Conservation (phyloP, 305 asterid species). For the Petunia hybrid region DNA sequence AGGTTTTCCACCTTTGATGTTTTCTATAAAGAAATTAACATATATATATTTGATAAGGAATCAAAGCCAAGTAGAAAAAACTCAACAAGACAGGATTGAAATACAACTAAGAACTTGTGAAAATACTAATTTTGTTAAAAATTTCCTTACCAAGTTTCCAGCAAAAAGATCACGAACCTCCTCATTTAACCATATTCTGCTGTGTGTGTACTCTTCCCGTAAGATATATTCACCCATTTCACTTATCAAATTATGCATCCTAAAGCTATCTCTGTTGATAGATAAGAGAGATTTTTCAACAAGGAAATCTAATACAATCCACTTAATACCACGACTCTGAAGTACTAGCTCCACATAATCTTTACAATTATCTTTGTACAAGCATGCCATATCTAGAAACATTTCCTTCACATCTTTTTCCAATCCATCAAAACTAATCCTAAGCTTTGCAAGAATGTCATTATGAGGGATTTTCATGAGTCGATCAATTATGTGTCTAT, state of each 20-base stretch:
- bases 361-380: background rate
- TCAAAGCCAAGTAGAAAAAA: background rate
- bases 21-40: background rate
- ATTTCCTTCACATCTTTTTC: background rate
- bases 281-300: conserved; percentile 12
- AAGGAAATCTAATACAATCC: background rate
- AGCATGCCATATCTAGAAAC: conserved; percentile 27
- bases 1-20: background rate
- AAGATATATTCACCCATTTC: conserved; percentile 26
- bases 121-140: no score
- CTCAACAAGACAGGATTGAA: background rate
- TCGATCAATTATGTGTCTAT: background rate
- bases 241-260: conserved; percentile 26
- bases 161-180: background rate
- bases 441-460: conserved; percentile 6
- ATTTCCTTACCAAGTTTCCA: conserved; percentile 5
- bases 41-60: background rate
- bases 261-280: background rate
- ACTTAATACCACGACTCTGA: background rate
- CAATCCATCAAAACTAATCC: background rate
- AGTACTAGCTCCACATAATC: background rate
- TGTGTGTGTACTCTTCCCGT: background rate
- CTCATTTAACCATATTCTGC: background rate
- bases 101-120: background rate
- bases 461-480: background rate